Base-by-base conservation (phyloP, 768 basidiomycete genomes). In the Lactarius indigo region DNA sequence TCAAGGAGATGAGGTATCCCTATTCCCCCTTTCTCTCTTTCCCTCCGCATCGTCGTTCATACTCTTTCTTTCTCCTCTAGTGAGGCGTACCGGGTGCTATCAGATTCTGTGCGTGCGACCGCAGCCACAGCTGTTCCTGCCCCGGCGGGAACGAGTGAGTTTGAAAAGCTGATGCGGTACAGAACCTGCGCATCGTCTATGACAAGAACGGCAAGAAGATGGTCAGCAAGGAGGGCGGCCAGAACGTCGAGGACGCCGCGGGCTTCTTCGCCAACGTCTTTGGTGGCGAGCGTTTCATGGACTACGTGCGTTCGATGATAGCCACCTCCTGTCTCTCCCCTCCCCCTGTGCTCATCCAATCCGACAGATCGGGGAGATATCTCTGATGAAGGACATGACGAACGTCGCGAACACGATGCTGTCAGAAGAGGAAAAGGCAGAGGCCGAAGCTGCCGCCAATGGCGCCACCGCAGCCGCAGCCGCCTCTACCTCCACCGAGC, bases 231-330 rank as follows among this genome's bases (percentile, higher is more conserved):
- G 91, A 92, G 72, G 88, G 90, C n/a, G 85, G 82, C 18, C 74
- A 84, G 55, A 87, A 83, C 47, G 90, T 96, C 84, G 91, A 94
- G 56, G 96, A 99, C 73, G 94, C 97, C 3, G 89, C 92, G 42
- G 90, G 91, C 65, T 92, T 99, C 82, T 99, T 99, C 74, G 90
- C 92, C 23, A 90, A 91, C 73, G 92, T 98, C 18, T 99, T 99
- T 75, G 95, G 95, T 61, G 96, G 97, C 28, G 96, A 96, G 73
- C 84, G 91, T 30, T 97, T 97, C 75, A 78, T 81, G 65, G 93
- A 95, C 75, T 94, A 93, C 74, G 93, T 96, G 76, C 76, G 93
- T 39, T 31, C 59, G 37, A n/a, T n/a, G 37, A 39, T 42, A n/a
- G 17, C 18, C 65, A 59, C 30, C 57, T 61, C 6, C 64, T 10